Evolutionary conservation across 768 basidiomycete species (phyloP), one percentile per base, ranked within the genome.

Genomic region (Rhodotorula babjevae): DNA sequence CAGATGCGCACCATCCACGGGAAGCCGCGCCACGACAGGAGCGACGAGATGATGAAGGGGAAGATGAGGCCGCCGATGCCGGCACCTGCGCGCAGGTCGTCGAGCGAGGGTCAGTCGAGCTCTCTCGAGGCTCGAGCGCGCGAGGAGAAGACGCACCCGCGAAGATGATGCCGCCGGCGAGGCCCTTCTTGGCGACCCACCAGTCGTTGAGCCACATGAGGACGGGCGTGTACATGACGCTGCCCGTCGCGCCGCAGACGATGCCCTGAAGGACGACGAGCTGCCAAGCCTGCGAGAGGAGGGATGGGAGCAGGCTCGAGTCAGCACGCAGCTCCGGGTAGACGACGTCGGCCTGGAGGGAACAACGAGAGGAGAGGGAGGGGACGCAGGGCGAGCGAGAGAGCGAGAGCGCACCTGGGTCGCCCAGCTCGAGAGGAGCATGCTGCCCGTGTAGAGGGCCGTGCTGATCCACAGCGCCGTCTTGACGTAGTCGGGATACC

Each of bases 241-340:
- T 65, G 19, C 72, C 76, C 0, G 58, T 53, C 2, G 31, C 9
- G 6, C 76, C 76, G 21, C 57, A 29, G 0, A 77, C 53, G 3
- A 74, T 68, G 16, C 72, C 72, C 21, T 72, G 70, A 0, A 77
- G 76, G 8, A 77, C 10, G 25, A 77, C 57, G 5, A 77, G 46
- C 2, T 74, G 73, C 70, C 68, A 72, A 3, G 47, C 47, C 47
- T 46, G 46, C 46, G 15, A 19, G 46, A 15, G 46, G 6, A 19
- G 15, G 14, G 46, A 19, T 15, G 14, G 7, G 46, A 9, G 36
- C 36, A 36, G 36, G 36, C 5, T 9, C 36, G 36, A 36, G 46
- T 46, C 46, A 46, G 46, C 12, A 7, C 46, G 14, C n/a, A n/a
- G 46, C 46, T 46, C 46, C n/a, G n/a, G n/a, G n/a, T n/a, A n/a